Evolutionary conservation across 129 eudicot species (phyloP).

Genomic region (Solidago caesia): DNA sequence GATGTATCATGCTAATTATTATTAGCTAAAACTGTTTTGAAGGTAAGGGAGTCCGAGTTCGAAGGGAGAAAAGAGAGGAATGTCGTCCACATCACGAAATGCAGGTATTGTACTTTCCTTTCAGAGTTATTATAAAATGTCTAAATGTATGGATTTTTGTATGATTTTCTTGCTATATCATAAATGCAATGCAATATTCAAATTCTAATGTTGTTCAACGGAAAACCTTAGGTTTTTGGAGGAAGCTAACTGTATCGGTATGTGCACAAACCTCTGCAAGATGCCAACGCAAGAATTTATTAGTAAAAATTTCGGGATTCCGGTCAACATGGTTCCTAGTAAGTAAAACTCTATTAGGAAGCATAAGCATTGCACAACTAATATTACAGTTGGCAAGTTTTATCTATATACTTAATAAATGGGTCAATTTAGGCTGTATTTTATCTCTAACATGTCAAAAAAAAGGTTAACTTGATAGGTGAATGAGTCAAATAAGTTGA

Average conservation of each 20-base stretch:
- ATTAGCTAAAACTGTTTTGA: background rate
- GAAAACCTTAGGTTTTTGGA: slow-evolving; percentile 69
- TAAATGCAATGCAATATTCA: background rate
- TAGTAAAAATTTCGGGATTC: slow-evolving; percentile 62
- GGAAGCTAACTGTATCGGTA: slow-evolving; percentile 77
- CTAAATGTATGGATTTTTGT: background rate
- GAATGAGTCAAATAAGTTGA: background rate
- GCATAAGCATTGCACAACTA: slow-evolving; percentile 1
- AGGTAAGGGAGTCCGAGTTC: slow-evolving; percentile 84
- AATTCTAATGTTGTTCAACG: background rate
- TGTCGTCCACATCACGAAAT: slow-evolving; percentile 72
- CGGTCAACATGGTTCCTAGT: slow-evolving; percentile 95
- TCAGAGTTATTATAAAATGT: background rate
- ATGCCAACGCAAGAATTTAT: slow-evolving; percentile 87
- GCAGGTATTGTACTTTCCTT: slow-evolving; percentile 57
- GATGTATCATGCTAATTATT: background rate
- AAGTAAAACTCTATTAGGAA: slow-evolving; percentile 34
- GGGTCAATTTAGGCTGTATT: background rate
- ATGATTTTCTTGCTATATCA: background rate
- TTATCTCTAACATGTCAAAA: background rate
- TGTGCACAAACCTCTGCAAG: slow-evolving; percentile 97
- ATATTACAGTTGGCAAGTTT: background rate
- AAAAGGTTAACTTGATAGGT: background rate
- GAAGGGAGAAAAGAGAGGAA: slow-evolving; percentile 77
- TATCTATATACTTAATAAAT: background rate